These are phyloP conservation scores for Penicillium pulvis DNA, from an alignment of 495 filamentous ascomycete genomes.

Conservation along the genomic window DNA sequence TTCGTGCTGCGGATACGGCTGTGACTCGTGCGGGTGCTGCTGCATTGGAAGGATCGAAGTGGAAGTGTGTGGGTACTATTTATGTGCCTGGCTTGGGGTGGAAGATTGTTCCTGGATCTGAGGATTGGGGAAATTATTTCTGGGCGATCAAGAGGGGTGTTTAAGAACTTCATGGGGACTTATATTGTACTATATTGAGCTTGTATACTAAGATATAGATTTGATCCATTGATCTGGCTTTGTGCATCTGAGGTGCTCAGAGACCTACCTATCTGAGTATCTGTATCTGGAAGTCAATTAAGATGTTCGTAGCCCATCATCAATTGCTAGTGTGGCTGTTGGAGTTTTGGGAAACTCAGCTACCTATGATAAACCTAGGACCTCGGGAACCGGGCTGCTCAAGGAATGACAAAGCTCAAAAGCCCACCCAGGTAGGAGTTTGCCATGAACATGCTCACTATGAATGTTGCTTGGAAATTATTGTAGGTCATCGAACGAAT, in stretches of 20 bases:
- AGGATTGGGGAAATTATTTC: conserved; percentile 95
- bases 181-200: conserved; percentile 15
- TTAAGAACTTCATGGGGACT: conserved; percentile 15
- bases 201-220: conserved; percentile 9
- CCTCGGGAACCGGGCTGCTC: too few species aligned
- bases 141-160: conserved; percentile 75
- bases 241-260: background rate
- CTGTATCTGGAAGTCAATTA: too few species aligned
- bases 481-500: background rate
- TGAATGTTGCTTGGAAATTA: too few species aligned
- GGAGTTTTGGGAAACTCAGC: too few species aligned
- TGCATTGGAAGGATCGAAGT: conserved; percentile 56
- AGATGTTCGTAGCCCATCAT: too few species aligned
- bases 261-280: too few species aligned
- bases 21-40: conserved; percentile 53
- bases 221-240: background rate
- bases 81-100: conserved; percentile 92
- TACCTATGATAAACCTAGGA: too few species aligned
- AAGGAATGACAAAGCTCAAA: too few species aligned
- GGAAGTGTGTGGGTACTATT: conserved; percentile 67
- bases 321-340: too few species aligned
- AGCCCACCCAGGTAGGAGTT: too few species aligned
- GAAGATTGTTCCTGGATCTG: conserved; percentile 79
- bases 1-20: conserved; percentile 42
- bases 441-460: too few species aligned